Evolutionary conservation across 495 filamentous ascomycete species (phyloP).

Genomic region (Parmelia sp.): DNA sequence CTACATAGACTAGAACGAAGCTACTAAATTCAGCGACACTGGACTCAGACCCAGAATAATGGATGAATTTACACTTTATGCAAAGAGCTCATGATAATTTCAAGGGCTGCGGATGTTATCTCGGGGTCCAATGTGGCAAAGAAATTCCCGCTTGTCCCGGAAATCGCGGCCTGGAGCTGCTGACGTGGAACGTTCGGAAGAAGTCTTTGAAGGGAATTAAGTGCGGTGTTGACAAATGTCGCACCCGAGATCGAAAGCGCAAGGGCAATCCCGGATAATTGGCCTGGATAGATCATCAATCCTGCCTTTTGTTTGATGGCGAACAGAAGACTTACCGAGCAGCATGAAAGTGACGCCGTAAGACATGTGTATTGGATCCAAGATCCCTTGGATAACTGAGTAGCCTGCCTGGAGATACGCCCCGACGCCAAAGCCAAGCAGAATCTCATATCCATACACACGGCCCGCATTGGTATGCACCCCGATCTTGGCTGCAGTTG

Average conservation of each 20-base stretch:
- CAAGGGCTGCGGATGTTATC: too few species aligned
- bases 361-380: slow-evolving; percentile 10
- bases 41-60: too few species aligned
- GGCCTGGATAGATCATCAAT: too few species aligned
- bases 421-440: slow-evolving; percentile 49
- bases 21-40: too few species aligned
- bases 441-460: slow-evolving; percentile 50
- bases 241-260: not conserved
- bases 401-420: slow-evolving; percentile 43
- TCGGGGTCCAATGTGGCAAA: not conserved
- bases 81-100: too few species aligned
- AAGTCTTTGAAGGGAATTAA: not conserved
- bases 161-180: not conserved
- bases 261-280: not conserved
- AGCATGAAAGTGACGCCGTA: not conserved
- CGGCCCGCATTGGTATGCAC: too few species aligned
- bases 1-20: too few species aligned
- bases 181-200: not conserved
- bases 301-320: too few species aligned
- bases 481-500: too few species aligned
- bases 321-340: not conserved
- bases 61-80: too few species aligned
- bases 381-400: slow-evolving; percentile 46
- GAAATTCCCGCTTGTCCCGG: not conserved
- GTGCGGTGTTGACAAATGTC: not conserved